phyloP scores from a whole-genome alignment of 1,284 basidiomycete genomes.

The Meira nashicola region DNA sequence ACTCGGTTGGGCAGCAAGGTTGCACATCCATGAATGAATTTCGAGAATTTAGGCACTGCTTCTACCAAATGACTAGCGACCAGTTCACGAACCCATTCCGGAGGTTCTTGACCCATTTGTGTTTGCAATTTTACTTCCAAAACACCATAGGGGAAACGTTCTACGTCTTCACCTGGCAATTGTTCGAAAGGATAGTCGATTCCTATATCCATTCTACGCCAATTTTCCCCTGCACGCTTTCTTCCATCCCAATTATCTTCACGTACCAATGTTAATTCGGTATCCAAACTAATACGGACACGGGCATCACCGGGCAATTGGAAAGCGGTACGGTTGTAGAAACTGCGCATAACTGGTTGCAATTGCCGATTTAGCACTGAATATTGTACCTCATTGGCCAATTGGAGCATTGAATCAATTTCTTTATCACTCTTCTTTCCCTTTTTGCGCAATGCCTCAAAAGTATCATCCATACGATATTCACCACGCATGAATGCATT shows the following conservation, averaged over 20 bases:
- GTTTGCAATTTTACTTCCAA: constrained; percentile 97
- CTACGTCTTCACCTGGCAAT: constrained; percentile 65
- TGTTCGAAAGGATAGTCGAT: constrained; percentile 87
- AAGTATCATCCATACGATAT: constrained; percentile 89
- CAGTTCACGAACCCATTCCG: constrained; percentile 90
- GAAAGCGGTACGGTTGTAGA: constrained; percentile 98
- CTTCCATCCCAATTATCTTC: constrained; percentile 95
- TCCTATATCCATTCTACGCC: constrained; percentile 89
- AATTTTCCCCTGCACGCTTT: constrained; percentile 75
- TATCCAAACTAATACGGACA: constrained; percentile 96
- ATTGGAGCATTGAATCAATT: constrained; percentile 89
- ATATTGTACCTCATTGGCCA: constrained; percentile 95
- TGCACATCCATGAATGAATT: constrained; percentile 97
- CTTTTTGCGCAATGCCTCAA: constrained; percentile 78
- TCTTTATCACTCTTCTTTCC: constrained; percentile 93
- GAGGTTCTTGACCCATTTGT: constrained; percentile 90
- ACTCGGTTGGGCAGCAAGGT: constrained; percentile 88
- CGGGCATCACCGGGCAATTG: constrained; percentile 96
- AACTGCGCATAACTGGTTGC: constrained; percentile 82
- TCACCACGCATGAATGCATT: constrained; percentile 86
- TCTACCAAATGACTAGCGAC: constrained; percentile 79
- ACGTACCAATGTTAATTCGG: constrained; percentile 84
- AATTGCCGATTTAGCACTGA: constrained; percentile 78
- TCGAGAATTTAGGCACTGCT: constrained; percentile 61
- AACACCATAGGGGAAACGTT: constrained; percentile 93